Conservation (phyloP, 257 asterid genomes). For the Plantago elongata region DNA sequence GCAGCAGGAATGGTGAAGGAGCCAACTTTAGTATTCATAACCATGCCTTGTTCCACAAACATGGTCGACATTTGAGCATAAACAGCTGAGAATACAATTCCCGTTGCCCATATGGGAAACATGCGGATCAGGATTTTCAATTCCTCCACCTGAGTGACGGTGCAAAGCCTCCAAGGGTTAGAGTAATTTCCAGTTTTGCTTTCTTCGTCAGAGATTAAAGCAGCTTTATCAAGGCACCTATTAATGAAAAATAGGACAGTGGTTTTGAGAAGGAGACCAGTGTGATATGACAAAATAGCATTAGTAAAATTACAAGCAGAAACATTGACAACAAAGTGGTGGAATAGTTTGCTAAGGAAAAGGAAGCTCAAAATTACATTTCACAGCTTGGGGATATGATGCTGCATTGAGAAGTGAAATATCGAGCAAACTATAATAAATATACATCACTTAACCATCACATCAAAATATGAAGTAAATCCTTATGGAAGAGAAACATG, state of each 20-base stretch:
- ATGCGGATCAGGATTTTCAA: constrained; percentile 75
- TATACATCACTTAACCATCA: too few relatives aligned
- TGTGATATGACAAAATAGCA: background rate
- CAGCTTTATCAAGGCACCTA: constrained; percentile 94
- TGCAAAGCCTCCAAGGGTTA: constrained; percentile 78
- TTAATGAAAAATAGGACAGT: constrained; percentile 11
- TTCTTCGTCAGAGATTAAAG: constrained; percentile 48
- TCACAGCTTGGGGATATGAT: too few relatives aligned
- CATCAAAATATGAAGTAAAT: too few relatives aligned
- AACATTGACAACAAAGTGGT: too few relatives aligned
- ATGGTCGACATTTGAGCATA: constrained; percentile 86
- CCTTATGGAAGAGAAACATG: too few relatives aligned
- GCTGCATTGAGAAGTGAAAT: too few relatives aligned
- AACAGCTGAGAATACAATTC: constrained; percentile 81
- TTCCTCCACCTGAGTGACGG: constrained; percentile 88
- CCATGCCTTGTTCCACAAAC: constrained; percentile 94
- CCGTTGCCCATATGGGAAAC: constrained; percentile 95
- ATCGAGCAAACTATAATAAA: too few relatives aligned
- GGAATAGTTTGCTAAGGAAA: too few relatives aligned
- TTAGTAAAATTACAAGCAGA: too few relatives aligned
- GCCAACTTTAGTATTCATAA: constrained; percentile 80
- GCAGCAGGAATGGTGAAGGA: constrained; percentile 89
- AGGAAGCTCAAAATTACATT: too few relatives aligned
- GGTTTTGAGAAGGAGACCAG: background rate
- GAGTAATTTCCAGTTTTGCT: constrained; percentile 46